These are phyloP conservation scores for Xylaria nigripes DNA, from an alignment of 495 filamentous ascomycete species.

Conservation along the genomic window DNA sequence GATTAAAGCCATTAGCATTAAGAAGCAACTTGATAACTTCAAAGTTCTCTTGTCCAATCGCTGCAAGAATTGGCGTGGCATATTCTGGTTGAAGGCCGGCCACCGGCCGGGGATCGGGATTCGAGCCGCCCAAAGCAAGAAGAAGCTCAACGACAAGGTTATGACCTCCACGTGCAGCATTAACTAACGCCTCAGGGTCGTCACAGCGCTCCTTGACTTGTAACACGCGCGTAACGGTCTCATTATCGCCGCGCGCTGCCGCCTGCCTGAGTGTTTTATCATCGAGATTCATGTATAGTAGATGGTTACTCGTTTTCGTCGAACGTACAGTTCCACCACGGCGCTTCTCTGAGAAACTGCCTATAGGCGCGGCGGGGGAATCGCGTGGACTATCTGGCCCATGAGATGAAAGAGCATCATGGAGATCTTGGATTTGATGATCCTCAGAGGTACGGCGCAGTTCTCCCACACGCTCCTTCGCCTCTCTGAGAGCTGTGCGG, in stretches of 20 bases:
- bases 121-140: constrained; percentile 67
- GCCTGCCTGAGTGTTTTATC: constrained; percentile 69
- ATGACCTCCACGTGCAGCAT: constrained; percentile 88
- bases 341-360: constrained; percentile 27
- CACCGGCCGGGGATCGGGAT: constrained; percentile 68
- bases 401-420: constrained; percentile 55
- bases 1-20: constrained; percentile 68
- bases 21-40: constrained; percentile 74
- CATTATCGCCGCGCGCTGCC: constrained; percentile 74
- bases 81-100: constrained; percentile 43
- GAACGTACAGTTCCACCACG: constrained; percentile 39
- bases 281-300: constrained; percentile 48
- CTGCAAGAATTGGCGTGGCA: constrained; percentile 86
- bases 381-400: constrained; percentile 62
- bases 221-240: constrained; percentile 68
- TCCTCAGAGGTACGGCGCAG: constrained; percentile 58
- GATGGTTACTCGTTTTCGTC: constrained; percentile 48
- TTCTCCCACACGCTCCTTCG: constrained; percentile 42
- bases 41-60: constrained; percentile 83
- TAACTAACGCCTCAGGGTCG: constrained; percentile 77
- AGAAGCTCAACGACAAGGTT: constrained; percentile 77
- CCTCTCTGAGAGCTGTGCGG: constrained; percentile 43
- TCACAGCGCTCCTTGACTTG: constrained; percentile 61
- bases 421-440: constrained; percentile 42
- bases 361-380: constrained; percentile 43